phyloP scores from a whole-genome alignment of 139 green algal species.

The Penium margaritaceum region DNA sequence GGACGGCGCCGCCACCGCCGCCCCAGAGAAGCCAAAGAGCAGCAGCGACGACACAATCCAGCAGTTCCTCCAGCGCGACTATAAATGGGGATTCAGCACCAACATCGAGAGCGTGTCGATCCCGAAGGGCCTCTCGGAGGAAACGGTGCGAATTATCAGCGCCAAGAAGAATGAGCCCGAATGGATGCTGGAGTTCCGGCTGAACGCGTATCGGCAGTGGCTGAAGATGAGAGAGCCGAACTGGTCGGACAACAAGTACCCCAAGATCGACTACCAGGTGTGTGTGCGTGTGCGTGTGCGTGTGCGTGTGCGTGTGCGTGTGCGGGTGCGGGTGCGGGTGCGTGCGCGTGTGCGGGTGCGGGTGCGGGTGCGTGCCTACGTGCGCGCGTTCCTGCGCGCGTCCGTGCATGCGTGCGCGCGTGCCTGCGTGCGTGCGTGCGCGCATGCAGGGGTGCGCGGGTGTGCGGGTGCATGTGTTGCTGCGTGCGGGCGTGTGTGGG shows the following conservation, averaged over 20 bases:
- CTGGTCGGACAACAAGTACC: slow-evolving; percentile 81
- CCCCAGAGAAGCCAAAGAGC: slow-evolving; percentile 1
- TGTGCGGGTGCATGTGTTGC: too few species aligned
- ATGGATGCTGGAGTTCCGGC: slow-evolving; percentile 94
- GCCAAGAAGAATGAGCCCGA: slow-evolving; percentile 97
- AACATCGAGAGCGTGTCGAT: slow-evolving; percentile 87
- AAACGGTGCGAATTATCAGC: slow-evolving; percentile 90
- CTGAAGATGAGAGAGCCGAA: slow-evolving; percentile 88
- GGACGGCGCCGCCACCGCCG: neutral
- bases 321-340: neutral
- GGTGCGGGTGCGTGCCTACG: neutral
- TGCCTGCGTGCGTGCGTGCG: too few species aligned
- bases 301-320: neutral
- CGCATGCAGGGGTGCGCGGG: too few species aligned
- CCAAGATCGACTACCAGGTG: slow-evolving; percentile 42
- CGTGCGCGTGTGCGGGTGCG: neutral
- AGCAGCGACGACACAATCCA: slow-evolving; percentile 31
- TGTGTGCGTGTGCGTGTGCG: slow-evolving; percentile 2
- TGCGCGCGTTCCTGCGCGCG: neutral
- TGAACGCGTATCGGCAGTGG: slow-evolving; percentile 89
- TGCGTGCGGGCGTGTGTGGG: too few species aligned
- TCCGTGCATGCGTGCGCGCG: too few species aligned
- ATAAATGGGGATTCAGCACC: slow-evolving; percentile 91
- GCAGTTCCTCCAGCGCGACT: slow-evolving; percentile 52
- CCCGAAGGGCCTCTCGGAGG: slow-evolving; percentile 77